A percentile compares a stretch with the other conserved stretches of the same genome.
These are phyloP conservation scores for Fraxinus floribunda DNA, from an alignment of 305 asterid species.

Conservation along the genomic window DNA sequence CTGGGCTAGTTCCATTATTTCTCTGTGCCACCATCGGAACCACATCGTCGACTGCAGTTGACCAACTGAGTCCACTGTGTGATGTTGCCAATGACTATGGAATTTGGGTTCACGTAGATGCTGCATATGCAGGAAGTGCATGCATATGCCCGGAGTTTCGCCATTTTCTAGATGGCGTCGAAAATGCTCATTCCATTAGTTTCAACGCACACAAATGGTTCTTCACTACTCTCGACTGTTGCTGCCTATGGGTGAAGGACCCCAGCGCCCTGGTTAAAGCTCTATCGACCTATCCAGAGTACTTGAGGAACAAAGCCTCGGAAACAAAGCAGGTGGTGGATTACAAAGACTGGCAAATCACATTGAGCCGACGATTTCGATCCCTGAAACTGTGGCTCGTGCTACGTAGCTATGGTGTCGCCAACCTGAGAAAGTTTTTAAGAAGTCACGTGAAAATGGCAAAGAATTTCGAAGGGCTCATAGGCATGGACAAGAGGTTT, in stretches of 20 bases:
- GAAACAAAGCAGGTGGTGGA: conserved; percentile 60
- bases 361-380: conserved; percentile 65
- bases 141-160: conserved; percentile 64
- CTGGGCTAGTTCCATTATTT: conserved; percentile 54
- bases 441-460: conserved; percentile 64
- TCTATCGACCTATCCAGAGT: conserved; percentile 56
- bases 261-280: conserved; percentile 52
- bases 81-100: conserved; percentile 45
- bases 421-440: conserved; percentile 50
- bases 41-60: conserved; percentile 66
- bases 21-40: conserved; percentile 68
- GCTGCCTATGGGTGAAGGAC: conserved; percentile 68
- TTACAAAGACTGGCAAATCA: conserved; percentile 71
- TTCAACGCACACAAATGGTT: conserved; percentile 77
- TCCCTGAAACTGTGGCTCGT: conserved; percentile 72
- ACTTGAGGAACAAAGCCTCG: conserved; percentile 55
- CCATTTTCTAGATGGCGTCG: conserved; percentile 56
- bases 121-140: conserved; percentile 72
- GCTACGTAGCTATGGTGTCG: conserved; percentile 61
- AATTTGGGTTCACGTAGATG: conserved; percentile 69
- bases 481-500: conserved; percentile 60
- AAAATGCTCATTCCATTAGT: conserved; percentile 57
- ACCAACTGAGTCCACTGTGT: conserved; percentile 46
- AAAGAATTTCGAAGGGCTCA: conserved; percentile 52
- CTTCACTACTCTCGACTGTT: conserved; percentile 59